Evolutionary conservation across 345 rosid genomes (phyloP).

Genomic region (Linum usitatissimum): DNA sequence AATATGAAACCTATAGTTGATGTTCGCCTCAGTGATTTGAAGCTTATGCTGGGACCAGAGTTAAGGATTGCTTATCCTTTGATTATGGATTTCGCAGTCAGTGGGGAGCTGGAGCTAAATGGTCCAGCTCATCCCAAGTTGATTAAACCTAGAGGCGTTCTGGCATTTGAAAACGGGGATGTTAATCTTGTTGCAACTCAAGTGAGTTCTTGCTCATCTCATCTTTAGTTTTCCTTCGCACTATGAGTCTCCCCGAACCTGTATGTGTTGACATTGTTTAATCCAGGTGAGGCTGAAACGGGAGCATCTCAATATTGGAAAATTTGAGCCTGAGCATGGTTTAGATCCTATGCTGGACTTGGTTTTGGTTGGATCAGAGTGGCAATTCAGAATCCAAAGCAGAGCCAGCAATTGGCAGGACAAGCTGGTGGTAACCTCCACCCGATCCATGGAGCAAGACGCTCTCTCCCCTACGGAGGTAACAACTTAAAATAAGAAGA

Average conservation of each 20-base stretch:
- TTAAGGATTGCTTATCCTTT: conserved; percentile 85
- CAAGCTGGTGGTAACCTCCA: conserved; percentile 81
- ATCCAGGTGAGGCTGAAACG: conserved; percentile 83
- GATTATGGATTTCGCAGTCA: conserved; percentile 82
- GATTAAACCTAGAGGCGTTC: conserved; percentile 82
- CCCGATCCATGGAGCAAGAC: conserved; percentile 91
- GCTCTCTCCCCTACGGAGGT: conserved; percentile 93
- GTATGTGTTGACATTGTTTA: conserved; percentile 10
- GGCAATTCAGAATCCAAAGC: conserved; percentile 95
- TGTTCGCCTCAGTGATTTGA: conserved; percentile 75
- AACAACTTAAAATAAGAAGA: conserved; percentile 5
- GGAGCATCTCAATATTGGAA: conserved; percentile 85
- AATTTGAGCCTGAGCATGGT: conserved; percentile 92
- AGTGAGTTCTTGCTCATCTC: conserved; percentile 31
- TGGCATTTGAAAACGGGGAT: conserved; percentile 94
- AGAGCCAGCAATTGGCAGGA: conserved; percentile 98
- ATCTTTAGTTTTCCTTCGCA: neutral
- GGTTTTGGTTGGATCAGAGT: conserved; percentile 95
- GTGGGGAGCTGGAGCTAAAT: conserved; percentile 88
- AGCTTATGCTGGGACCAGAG: conserved; percentile 90
- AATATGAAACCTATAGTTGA: conserved; percentile 70
- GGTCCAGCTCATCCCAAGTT: conserved; percentile 86
- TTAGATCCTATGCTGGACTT: conserved; percentile 85
- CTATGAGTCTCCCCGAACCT: neutral
- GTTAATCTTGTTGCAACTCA: conserved; percentile 97